Evolutionary conservation across 306 rosid species (phyloP), one percentile per base, ranked within the genome.

Genomic region (Heteromeles arbutifolia): DNA sequence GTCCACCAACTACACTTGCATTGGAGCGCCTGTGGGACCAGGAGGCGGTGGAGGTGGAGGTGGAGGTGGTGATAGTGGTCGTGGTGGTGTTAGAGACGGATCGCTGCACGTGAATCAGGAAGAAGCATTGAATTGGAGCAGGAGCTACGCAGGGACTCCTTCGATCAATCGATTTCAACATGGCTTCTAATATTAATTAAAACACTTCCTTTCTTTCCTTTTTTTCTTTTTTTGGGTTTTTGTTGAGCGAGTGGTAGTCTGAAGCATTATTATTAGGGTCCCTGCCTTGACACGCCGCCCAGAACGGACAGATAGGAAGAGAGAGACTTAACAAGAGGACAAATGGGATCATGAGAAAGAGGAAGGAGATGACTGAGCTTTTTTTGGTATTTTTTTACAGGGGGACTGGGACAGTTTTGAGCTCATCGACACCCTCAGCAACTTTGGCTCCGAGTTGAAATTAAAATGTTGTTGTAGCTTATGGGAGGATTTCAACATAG

Each of bases 111-210:
- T 53, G 79, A 79, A 72, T 25, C 83, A 74, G 61, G 77, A 76
- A 15, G 85, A 78, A 56, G 86, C 82, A 59, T 56, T 89, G 84
- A 85, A 75, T 78, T 88, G 90, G 90, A 84, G 83, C 32, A 67
- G 89, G 74, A 67, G 74, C 71, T 85, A 83, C 45, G 31, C 89
- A 77, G 87, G 81, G 43, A 75, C 53, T 79, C 53, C 93, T 39
- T 77, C 90, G 87, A 87, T 88, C 89, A 90, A 91, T 88, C 97
- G 92, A 85, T 93, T 83, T 91, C 97, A 91, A 84, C 92, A 88
- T 83, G 93, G 92, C 26, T 89, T 89, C 89, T 91, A 88, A 59
- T 71, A 15, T 28, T 61, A 82, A 78, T 44, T 24, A 21, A 74
- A 32, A 26, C 74, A 76, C 2, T 18, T 56, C 28, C 61, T 18